Evolutionary conservation across 192 early-diverging fungal species (phyloP).

Genomic region (Backusella morwellensis): DNA sequence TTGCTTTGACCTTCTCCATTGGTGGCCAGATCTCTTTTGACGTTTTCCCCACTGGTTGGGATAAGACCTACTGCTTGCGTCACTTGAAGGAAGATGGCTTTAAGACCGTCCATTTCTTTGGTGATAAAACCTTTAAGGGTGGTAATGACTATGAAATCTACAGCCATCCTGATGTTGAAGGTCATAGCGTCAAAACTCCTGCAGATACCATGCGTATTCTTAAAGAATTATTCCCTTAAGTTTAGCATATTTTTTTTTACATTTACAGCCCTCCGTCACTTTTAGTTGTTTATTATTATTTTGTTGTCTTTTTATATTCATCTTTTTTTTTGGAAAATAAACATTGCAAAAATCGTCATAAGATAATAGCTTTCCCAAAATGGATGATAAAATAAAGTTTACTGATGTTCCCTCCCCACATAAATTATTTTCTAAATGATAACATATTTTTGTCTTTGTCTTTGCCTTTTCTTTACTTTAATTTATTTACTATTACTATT

Average conservation of each 20-base stretch:
- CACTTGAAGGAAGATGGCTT: slow-evolving; percentile 88
- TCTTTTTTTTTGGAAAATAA: slow-evolving; percentile 2
- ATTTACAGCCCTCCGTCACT: neutral
- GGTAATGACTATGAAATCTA: slow-evolving; percentile 99
- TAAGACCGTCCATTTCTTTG: slow-evolving; percentile 95
- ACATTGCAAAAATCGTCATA: neutral
- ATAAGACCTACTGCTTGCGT: slow-evolving; percentile 97
- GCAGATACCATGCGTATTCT: slow-evolving; percentile 81
- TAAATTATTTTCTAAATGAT: neutral
- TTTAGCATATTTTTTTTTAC: slow-evolving; percentile 4
- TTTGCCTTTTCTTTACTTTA: neutral
- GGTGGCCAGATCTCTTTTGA: slow-evolving; percentile 99
- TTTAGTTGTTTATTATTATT: slow-evolving; percentile 6
- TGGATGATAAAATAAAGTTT: neutral
- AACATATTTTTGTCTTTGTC: neutral
- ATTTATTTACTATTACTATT: neutral
- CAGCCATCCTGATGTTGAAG: slow-evolving; percentile 69
- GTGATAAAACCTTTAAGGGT: slow-evolving; percentile 96
- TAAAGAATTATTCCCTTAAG: slow-evolving; percentile 69
- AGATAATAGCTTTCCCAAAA: neutral
- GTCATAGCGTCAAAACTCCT: slow-evolving; percentile 85
- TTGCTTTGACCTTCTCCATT: slow-evolving; percentile 91
- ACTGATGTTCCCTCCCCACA: neutral
- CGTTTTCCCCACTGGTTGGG: slow-evolving; percentile 98
- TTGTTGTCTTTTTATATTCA: neutral